A percentile compares a stretch with the other conserved stretches of the same genome.
Evolutionary conservation across 2,329 filamentous ascomycete genomes (phyloP).

Genomic region (Fusarium miscanthi): DNA sequence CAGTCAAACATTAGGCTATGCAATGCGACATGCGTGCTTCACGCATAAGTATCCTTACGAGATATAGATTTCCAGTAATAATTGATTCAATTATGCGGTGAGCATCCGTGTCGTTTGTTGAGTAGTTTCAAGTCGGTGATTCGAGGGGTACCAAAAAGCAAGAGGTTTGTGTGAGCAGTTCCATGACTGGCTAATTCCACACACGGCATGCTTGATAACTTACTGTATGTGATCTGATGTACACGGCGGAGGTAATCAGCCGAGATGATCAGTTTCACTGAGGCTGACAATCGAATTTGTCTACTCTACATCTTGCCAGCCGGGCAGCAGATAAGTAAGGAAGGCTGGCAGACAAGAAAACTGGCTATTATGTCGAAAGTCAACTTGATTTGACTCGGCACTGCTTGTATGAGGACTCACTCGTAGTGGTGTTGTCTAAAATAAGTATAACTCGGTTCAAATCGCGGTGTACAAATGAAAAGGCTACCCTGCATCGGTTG

Average conservation of each 20-base stretch:
- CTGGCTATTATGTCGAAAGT: background rate
- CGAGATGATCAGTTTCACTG: background rate
- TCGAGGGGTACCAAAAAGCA: background rate
- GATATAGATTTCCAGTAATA: background rate
- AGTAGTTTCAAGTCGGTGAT: background rate
- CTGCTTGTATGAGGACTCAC: constrained; percentile 1
- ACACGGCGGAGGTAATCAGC: background rate
- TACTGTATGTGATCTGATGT: background rate
- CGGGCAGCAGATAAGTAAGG: background rate
- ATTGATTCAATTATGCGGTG: background rate
- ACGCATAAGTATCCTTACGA: background rate
- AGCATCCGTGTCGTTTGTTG: background rate
- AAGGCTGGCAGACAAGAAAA: background rate
- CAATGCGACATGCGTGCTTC: constrained; percentile 2
- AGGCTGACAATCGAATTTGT: background rate
- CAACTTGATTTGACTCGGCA: background rate
- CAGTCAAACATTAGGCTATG: constrained; percentile 1
- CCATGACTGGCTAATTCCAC: background rate
- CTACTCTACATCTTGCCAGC: background rate
- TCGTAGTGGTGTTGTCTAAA: background rate
- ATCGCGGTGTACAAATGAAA: constrained; percentile 8
- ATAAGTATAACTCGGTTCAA: background rate
- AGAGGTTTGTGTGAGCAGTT: background rate
- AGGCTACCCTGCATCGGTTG: constrained; percentile 32
- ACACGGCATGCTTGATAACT: background rate